phyloP scores from a whole-genome alignment of 2,329 filamentous ascomycete species.

The Cytospora paraplurivora region DNA sequence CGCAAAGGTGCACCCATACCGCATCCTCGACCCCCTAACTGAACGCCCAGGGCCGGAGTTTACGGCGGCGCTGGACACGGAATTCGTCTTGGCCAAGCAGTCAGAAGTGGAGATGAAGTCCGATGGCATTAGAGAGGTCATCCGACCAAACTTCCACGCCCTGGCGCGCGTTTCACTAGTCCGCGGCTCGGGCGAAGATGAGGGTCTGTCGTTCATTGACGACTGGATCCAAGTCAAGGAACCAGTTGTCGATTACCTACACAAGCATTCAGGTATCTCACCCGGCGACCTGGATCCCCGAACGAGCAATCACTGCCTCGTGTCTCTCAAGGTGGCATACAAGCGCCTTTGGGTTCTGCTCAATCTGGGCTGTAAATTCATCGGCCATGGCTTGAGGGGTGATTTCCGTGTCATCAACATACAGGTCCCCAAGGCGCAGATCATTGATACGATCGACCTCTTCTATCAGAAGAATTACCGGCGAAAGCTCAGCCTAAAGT shows the following conservation, averaged over 20 bases:
- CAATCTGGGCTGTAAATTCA: slow-evolving; percentile 90
- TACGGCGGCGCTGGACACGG: slow-evolving; percentile 88
- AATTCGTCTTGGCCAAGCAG: slow-evolving; percentile 91
- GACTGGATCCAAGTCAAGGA: slow-evolving; percentile 95
- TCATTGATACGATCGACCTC: slow-evolving; percentile 91
- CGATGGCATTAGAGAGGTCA: slow-evolving; percentile 88
- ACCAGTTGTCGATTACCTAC: slow-evolving; percentile 92
- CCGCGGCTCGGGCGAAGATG: slow-evolving; percentile 73
- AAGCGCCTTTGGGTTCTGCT: slow-evolving; percentile 98
- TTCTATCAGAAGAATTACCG: slow-evolving; percentile 82
- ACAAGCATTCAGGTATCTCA: slow-evolving; percentile 89
- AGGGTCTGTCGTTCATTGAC: slow-evolving; percentile 89
- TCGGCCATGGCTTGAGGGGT: slow-evolving; percentile 90
- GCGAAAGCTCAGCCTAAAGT: slow-evolving; percentile 87
- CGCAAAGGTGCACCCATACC: slow-evolving; percentile 57
- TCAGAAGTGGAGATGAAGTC: slow-evolving; percentile 97
- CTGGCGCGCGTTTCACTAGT: slow-evolving; percentile 92
- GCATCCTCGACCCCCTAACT: slow-evolving; percentile 53
- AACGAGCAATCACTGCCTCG: slow-evolving; percentile 77
- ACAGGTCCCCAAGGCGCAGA: slow-evolving; percentile 84
- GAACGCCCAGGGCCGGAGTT: slow-evolving; percentile 73
- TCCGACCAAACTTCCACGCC: slow-evolving; percentile 86
- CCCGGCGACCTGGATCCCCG: slow-evolving; percentile 80
- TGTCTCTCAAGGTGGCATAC: slow-evolving; percentile 88
- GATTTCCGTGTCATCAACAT: slow-evolving; percentile 99